Evolutionary conservation across 148 eudicot species (phyloP), one percentile per base, ranked within the genome.

Genomic region (Salicornia ramosissima): DNA sequence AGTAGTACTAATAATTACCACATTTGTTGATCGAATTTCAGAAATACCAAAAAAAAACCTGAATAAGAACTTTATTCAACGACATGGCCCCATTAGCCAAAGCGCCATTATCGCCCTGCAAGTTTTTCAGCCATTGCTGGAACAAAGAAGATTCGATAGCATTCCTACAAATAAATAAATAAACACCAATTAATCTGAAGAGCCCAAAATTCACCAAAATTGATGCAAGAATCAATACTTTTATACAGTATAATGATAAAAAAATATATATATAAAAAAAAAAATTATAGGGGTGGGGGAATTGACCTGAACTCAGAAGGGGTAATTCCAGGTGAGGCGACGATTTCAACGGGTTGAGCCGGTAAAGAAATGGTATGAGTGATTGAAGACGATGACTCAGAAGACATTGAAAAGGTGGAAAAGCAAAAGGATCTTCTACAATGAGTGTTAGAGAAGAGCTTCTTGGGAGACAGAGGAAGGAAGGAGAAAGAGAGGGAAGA

Each of bases 81-180:
- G 87, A 88, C 85, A 88, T 72, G 33, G 73, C 76, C 60, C 90
- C 96, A 75, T 78, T 81, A 55, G 82, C 83, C 67, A 94, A 75
- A 42, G 89, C 65, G 50, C 99, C 97, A 21, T 76, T 87, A 69
- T 87, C 88, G 13, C 81, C 71, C 80, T 92, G 88, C 76, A 92
- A 80, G 66, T 86, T 94, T 68, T 80, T 88, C 80, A 94, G 77
- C 99, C 99, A 94, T 63, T 85, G 99, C 52, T 88, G 83, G 77
- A 90, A 94, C 83, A 94, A 75, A 26, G 89, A 76, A 21, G 86
- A 90, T 69, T 87, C 97, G 25, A 90, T 79, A 30, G 93, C 99
- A 80, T 75, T 90, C 85, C 98, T 93, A 80, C 58, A 79, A n/a
- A 68, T 30, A 52, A 71, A 36, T 8, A 36, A 36, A 36, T 55